Evolutionary conservation across 768 basidiomycete species (phyloP).

Genomic region (Sutorius australiensis): DNA sequence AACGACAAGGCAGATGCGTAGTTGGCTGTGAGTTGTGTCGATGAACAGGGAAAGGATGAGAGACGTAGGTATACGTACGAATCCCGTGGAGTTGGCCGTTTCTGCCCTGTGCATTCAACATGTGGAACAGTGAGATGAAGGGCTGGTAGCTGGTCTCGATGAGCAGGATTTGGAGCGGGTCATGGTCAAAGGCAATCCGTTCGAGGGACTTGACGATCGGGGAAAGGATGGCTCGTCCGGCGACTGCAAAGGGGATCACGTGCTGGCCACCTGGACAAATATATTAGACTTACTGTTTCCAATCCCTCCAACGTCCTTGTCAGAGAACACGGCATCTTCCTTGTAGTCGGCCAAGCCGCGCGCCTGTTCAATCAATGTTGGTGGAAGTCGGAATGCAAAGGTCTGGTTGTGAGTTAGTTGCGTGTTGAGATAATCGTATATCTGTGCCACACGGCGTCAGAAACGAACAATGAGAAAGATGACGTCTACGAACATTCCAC

Average conservation of each 20-base stretch:
- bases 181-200: slow-evolving; percentile 71
- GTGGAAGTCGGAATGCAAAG: slow-evolving; percentile 73
- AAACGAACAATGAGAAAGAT: slow-evolving; percentile 1
- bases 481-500: slow-evolving; percentile 63
- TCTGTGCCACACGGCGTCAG: slow-evolving; percentile 35
- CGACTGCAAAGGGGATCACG: slow-evolving; percentile 46
- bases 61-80: too few species aligned
- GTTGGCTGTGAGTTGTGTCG: too few species aligned
- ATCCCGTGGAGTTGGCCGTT: too few species aligned
- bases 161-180: slow-evolving; percentile 73
- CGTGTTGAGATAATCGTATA: slow-evolving; percentile 78
- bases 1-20: too few species aligned
- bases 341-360: slow-evolving; percentile 73
- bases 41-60: too few species aligned
- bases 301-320: slow-evolving; percentile 54
- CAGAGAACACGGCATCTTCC: slow-evolving; percentile 71
- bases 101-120: not conserved
- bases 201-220: slow-evolving; percentile 70
- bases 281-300: slow-evolving; percentile 60
- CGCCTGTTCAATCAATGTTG: slow-evolving; percentile 67
- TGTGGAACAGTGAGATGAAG: slow-evolving; percentile 19
- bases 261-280: not conserved
- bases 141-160: slow-evolving; percentile 83
- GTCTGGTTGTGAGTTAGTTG: slow-evolving; percentile 78
- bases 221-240: slow-evolving; percentile 71